Evolutionary conservation across 1,284 basidiomycete genomes (phyloP), one percentile per base, ranked within the genome.

Genomic region (Ceratobasidium sp.): DNA sequence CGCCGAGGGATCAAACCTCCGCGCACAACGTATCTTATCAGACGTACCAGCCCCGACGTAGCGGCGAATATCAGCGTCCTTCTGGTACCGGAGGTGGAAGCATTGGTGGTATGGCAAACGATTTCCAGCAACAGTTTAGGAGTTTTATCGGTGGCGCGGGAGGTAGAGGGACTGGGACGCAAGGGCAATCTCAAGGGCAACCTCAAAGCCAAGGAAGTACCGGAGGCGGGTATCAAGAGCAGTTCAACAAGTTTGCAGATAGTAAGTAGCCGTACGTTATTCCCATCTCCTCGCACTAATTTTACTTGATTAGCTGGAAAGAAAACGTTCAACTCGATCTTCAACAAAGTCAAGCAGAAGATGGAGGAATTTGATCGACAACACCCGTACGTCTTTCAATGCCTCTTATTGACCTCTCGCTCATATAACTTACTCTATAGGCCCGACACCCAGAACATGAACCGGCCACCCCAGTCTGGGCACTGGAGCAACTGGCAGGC

Each of bases 321-420:
- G 85, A 92, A 90, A 82, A 94, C 93, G 0, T 89, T 94, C 82
- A 89, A 87, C 61, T 88, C 86, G 11, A 83, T 95, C 43, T 86
- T 94, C 62, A 89, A 88, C 43, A 94, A 91, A 81, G 91, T 93
- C 64, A 93, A 90, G 81, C 89, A 92, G 9, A 94, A 94, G 87
- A 90, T 94, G 79, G 90, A 91, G 80, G 93, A 94, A 80, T 89
- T 90, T 77, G 92, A 94, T 51, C 78, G 74, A 29, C 43, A 74
- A 32, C 32, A 74, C 44, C 71, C 59, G 71, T 74, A 43, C 19
- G 71, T 65, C 13, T 29, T 54, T 5, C 15, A 11, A 15, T 65
- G 15, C 7, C 5, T n/a, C 17, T 25, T 40, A 13, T 9, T 32
- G 8, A 62, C 25, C 6, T 43, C 46, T 7, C 17, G 2, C 11